Conservation (phyloP, 768 basidiomycete genomes). For the Calvatia gigantea region DNA sequence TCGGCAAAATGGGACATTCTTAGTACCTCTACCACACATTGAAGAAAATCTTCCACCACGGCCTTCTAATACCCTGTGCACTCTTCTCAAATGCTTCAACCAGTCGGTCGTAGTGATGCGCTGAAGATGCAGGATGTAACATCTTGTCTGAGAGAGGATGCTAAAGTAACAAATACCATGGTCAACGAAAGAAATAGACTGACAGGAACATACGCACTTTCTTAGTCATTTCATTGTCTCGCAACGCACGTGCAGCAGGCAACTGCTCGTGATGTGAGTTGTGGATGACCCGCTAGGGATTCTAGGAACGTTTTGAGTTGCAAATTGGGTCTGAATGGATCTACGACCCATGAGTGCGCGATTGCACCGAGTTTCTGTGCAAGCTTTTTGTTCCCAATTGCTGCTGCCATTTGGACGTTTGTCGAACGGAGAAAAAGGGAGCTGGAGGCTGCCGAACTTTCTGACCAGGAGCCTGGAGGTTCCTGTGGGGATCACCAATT, state of each 20-base stretch:
- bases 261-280: slow-evolving; percentile 58
- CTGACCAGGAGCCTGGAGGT: no score
- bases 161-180: slow-evolving; percentile 31
- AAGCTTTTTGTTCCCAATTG: slow-evolving; percentile 30
- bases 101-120: slow-evolving; percentile 69
- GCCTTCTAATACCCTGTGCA: slow-evolving; percentile 68
- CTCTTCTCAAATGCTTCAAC: slow-evolving; percentile 74
- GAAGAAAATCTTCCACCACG: slow-evolving; percentile 85
- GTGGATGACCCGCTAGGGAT: slow-evolving; percentile 66
- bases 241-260: slow-evolving; percentile 52
- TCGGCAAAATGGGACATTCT: background rate
- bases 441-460: no score
- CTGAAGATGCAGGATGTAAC: slow-evolving; percentile 66
- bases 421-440: background rate
- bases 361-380: slow-evolving; percentile 50
- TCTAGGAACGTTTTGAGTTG: slow-evolving; percentile 66
- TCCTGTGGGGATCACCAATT: slow-evolving; percentile 1
- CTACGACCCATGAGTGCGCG: slow-evolving; percentile 61
- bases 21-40: slow-evolving; percentile 53
- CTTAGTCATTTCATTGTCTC: slow-evolving; percentile 52
- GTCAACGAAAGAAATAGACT: background rate
- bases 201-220: slow-evolving; percentile 47
- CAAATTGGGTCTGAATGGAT: slow-evolving; percentile 75
- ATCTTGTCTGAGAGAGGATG: slow-evolving; percentile 64
- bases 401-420: slow-evolving; percentile 9